Percentiles rank a stretch among this genome's conserved stretches.
Conservation (phyloP, 257 asterid genomes). For the Lavandula angustifolia region DNA sequence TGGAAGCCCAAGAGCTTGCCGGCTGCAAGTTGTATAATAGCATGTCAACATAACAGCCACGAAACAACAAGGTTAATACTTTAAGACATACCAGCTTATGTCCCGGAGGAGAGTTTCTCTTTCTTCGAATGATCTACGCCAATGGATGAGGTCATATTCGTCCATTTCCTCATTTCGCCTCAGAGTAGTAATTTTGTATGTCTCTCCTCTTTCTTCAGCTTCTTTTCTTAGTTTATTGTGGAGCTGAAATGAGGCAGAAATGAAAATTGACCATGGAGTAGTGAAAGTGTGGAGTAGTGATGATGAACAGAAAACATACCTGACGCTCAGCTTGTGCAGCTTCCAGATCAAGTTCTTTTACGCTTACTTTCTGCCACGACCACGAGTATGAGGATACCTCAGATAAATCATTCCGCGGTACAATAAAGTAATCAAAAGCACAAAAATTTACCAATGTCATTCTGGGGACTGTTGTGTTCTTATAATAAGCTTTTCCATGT, state of each 20-base stretch:
- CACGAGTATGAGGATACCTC: constrained; percentile 29
- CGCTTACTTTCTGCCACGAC: constrained; percentile 65
- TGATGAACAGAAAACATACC: constrained; percentile 70
- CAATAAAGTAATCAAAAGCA: constrained; percentile 3
- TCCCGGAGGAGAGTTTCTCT: constrained; percentile 93
- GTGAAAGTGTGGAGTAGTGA: no score
- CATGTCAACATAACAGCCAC: no score
- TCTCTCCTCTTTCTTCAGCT: constrained; percentile 79
- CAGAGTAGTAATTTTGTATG: constrained; percentile 58
- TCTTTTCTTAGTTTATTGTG: constrained; percentile 61
- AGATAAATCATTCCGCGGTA: constrained; percentile 29
- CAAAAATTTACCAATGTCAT: constrained; percentile 57
- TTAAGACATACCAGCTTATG: constrained; percentile 70
- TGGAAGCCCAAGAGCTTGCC: constrained; percentile 89
- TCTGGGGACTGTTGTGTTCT: constrained; percentile 63
- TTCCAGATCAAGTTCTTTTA: constrained; percentile 86
- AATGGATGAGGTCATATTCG: constrained; percentile 87
- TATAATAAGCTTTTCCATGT: constrained; percentile 66
- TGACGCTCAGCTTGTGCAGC: constrained; percentile 93
- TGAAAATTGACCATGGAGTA: no score
- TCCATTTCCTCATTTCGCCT: constrained; percentile 93
- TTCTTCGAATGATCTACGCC: constrained; percentile 96
- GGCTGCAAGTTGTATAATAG: no score
- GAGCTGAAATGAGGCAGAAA: constrained; percentile 48
- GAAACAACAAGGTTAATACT: no score